Conservation (phyloP, 108 stramenopile genomes). For the Nitzschia palea region DNA sequence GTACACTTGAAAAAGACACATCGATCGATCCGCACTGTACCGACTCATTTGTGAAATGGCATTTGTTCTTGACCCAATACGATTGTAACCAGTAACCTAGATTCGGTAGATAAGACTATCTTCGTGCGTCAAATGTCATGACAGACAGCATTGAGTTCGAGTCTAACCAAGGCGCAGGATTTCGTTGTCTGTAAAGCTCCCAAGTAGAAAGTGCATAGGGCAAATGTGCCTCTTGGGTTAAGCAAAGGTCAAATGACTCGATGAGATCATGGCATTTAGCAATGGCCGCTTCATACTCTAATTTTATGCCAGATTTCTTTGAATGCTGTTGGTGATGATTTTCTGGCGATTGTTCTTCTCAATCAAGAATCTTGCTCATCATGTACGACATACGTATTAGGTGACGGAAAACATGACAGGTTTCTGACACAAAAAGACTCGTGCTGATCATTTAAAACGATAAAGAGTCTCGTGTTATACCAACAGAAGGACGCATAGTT, state of each 20-base stretch:
- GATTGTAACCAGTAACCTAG: too few relatives aligned
- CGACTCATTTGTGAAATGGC: too few relatives aligned
- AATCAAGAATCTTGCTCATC: constrained; percentile 29
- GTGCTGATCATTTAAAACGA: too few relatives aligned
- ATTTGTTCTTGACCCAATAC: too few relatives aligned
- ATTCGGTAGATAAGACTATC: too few relatives aligned
- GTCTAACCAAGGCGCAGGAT: constrained; percentile 95
- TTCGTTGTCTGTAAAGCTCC: constrained; percentile 65
- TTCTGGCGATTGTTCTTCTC: background rate
- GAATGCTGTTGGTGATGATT: background rate
- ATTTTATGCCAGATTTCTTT: too few relatives aligned
- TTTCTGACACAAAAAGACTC: constrained; percentile 59
- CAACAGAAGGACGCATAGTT: too few relatives aligned
- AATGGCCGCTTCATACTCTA: constrained; percentile 60
- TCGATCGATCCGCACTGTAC: too few relatives aligned
- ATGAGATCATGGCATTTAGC: constrained; percentile 76
- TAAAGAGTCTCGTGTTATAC: too few relatives aligned
- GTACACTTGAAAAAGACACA: too few relatives aligned
- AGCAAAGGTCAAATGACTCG: constrained; percentile 92
- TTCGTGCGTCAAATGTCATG: too few relatives aligned
- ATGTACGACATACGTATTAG: constrained; percentile 62
- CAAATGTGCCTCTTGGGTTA: constrained; percentile 68
- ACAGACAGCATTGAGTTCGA: too few relatives aligned
- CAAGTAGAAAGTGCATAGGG: constrained; percentile 38
- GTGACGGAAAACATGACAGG: constrained; percentile 76